phyloP scores from a whole-genome alignment of 495 filamentous ascomycete genomes.

The Penicillium macrosclerotiorum region DNA sequence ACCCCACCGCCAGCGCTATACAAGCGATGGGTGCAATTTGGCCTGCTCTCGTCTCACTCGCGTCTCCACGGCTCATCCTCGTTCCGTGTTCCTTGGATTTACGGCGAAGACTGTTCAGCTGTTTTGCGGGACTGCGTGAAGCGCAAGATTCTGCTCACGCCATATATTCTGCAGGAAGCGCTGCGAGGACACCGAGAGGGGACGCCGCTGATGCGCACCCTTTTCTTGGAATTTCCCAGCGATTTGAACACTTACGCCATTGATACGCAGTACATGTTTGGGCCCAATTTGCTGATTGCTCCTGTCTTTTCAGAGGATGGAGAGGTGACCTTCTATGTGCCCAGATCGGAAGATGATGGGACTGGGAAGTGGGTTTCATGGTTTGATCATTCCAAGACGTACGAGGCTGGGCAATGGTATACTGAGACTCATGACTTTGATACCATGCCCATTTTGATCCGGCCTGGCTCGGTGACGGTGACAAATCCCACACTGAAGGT shows the following conservation, averaged over 20 bases:
- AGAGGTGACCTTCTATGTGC: constrained; percentile 62
- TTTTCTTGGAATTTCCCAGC: constrained; percentile 64
- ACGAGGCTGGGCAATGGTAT: constrained; percentile 41
- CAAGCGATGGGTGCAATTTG: constrained; percentile 75
- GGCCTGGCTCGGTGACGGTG: constrained; percentile 36
- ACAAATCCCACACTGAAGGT: constrained; percentile 33
- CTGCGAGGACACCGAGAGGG: constrained; percentile 42
- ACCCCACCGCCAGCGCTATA: constrained; percentile 66
- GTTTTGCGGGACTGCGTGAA: constrained; percentile 57
- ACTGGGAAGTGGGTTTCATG: constrained; percentile 52
- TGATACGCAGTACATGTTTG: constrained; percentile 69
- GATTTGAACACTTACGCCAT: constrained; percentile 61
- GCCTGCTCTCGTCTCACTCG: constrained; percentile 64
- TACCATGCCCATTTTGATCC: constrained; percentile 38
- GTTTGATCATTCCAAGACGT: constrained; percentile 42
- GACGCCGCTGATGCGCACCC: constrained; percentile 55
- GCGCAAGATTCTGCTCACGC: constrained; percentile 61
- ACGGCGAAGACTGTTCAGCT: constrained; percentile 60
- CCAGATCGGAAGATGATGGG: constrained; percentile 31
- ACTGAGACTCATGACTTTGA: constrained; percentile 45
- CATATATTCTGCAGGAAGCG: constrained; percentile 59
- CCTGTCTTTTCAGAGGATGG: constrained; percentile 60
- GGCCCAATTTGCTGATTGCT: constrained; percentile 55
- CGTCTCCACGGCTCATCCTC: constrained; percentile 64
- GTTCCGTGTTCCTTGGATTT: constrained; percentile 71